Base-by-base conservation (phyloP, 768 basidiomycete species). In the Agaricus subrufescens region DNA sequence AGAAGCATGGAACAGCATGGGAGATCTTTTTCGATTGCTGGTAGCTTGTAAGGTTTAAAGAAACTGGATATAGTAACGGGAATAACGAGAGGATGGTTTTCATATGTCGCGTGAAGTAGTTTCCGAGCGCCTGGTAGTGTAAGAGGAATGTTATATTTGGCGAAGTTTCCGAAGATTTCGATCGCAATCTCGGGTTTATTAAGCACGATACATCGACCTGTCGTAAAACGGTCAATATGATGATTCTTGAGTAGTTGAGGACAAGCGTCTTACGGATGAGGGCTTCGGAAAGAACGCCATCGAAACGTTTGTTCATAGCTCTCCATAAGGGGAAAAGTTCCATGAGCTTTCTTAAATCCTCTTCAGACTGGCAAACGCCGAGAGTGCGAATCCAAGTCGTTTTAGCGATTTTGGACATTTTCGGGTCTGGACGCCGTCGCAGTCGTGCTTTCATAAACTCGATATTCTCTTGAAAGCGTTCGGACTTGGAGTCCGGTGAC, bases 171-270 rank as follows among this genome's bases (percentile, higher is more conserved):
- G 63, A 86, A 85, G 23, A 86, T 79, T 34, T 78, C 69, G 11
- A 89, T 70, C 3, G 85, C 84, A 39, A 87, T 75, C 26, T 69
- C 61, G 3, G 83, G 81, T 55, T 81, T 81, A 12, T 69, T 63
- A 1, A 87, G 75, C 61, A 85, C 77, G 57, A 78, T 73, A 52
- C 85, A 88, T 8, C 87, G 86, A 25, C 80, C 86, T 89, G 50
- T 3, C 27, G 29, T 39, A 39, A 46, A 27, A 50, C 29, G 11
- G 46, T 27, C 14, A 19, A 29, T 31, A 12, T 19, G 34, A 42
- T 15, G 10, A 37, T 56, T 45, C 2, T 27, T 3, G 26, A 2
- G 27, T 58, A 47, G 42, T 14, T 40, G 27, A 43, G 12, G 30
- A 34, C 34, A 25, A 2, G 26, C 9, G 2, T 80, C 84, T 66